phyloP scores from a whole-genome alignment of 371 early-diverging fungal species.

The Mortierella polycephala region DNA sequence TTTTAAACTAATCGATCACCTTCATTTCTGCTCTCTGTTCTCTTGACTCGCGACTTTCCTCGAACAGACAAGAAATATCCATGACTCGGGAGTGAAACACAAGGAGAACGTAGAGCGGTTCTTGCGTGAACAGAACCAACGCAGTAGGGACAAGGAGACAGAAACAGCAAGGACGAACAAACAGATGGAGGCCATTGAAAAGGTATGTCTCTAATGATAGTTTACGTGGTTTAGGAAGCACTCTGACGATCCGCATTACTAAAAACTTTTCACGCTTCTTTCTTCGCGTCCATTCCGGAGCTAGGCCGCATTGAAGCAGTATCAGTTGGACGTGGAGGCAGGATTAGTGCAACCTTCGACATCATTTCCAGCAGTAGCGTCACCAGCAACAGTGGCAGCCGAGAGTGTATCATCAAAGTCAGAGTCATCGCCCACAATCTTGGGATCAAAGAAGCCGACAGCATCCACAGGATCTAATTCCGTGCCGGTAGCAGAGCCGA shows the following conservation, averaged over 20 bases:
- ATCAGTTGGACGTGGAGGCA: conserved; percentile 54
- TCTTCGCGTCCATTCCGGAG: not conserved
- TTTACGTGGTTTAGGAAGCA: too few species aligned
- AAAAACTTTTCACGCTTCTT: not conserved
- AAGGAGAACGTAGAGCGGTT: conserved; percentile 76
- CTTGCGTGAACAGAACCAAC: conserved; percentile 71
- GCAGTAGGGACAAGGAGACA: conserved; percentile 64
- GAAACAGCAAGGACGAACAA: conserved; percentile 62
- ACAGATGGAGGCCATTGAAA: conserved; percentile 73
- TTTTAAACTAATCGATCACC: too few species aligned
- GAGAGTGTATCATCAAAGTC: not conserved
- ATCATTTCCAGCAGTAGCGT: not conserved
- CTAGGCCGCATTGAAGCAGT: conserved; percentile 38
- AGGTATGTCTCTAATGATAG: conserved; percentile 19
- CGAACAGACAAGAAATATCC: conserved; percentile 68
- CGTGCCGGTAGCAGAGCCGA: conserved; percentile 7
- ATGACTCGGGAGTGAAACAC: conserved; percentile 75
- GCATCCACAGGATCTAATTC: conserved; percentile 17
- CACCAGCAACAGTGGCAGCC: not conserved
- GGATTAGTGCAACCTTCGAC: conserved; percentile 42
- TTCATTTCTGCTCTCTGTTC: not conserved
- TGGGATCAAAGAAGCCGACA: not conserved
- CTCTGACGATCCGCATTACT: not conserved
- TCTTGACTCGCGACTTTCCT: not conserved
- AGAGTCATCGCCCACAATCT: conserved; percentile 2